Conservation (phyloP, 352 stramenopile genomes). For the Plasmopara muralis region DNA sequence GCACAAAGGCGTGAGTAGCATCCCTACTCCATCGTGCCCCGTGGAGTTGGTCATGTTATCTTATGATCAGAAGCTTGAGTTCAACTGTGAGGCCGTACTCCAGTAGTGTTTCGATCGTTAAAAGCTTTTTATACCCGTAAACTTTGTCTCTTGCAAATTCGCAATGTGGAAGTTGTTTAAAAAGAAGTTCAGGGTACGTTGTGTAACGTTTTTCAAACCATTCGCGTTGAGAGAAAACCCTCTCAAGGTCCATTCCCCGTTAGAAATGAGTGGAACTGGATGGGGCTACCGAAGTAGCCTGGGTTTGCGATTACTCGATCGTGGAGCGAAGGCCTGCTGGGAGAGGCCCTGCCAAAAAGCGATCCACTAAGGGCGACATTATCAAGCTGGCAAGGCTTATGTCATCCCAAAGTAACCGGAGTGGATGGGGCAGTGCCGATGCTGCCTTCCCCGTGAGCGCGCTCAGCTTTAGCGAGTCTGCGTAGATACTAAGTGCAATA, state of each 20-base stretch:
- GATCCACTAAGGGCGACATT: neutral
- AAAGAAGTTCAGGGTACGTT: neutral
- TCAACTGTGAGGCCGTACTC: neutral
- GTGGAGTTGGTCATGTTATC: neutral
- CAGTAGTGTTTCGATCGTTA: conserved; percentile 1
- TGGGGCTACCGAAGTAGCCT: neutral
- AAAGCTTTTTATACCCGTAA: conserved; percentile 1
- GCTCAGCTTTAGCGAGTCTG: neutral
- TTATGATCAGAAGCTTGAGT: conserved; percentile 2
- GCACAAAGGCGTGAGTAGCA: too few relatives aligned
- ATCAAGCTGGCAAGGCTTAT: neutral
- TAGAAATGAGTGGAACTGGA: neutral
- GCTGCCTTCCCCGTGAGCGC: neutral
- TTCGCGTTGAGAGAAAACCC: neutral
- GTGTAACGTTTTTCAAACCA: neutral
- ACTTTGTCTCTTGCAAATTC: too few relatives aligned
- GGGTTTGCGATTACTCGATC: neutral
- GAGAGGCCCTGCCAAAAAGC: neutral
- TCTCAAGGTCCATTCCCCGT: neutral
- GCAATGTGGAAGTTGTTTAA: too few relatives aligned
- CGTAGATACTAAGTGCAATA: conserved; percentile 2
- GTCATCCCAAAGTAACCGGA: neutral
- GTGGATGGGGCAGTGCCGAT: neutral
- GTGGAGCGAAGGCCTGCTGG: neutral
- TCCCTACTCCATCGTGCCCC: too few relatives aligned